Conservation (phyloP, 805 yeast genomes). For the Dipodascus geniculatus region DNA sequence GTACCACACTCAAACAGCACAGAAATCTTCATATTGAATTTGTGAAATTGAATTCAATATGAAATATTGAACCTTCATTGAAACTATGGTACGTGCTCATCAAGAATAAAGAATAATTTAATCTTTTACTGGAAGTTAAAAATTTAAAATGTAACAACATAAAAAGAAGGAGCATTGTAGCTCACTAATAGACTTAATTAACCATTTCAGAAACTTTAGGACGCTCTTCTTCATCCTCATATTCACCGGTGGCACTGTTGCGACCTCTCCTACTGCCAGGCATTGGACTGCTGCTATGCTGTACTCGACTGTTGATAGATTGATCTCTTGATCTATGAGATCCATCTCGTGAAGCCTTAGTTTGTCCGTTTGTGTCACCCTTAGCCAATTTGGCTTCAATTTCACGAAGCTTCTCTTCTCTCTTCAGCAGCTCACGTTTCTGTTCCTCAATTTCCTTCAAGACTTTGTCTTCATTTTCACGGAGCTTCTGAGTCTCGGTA, state of each 20-base stretch:
- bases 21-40: background rate
- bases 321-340: background rate
- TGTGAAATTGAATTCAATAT: too few species aligned
- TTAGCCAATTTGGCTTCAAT: slow-evolving; percentile 14
- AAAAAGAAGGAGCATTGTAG: background rate
- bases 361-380: background rate
- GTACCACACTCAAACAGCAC: background rate
- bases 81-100: too few species aligned
- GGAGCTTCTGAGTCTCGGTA: slow-evolving; percentile 17
- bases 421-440: slow-evolving; percentile 18
- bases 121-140: too few species aligned
- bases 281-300: background rate
- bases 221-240: background rate
- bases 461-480: slow-evolving; percentile 19
- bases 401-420: slow-evolving; percentile 20
- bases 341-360: background rate
- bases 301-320: background rate
- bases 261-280: background rate
- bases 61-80: too few species aligned
- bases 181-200: background rate
- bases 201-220: background rate
- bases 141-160: background rate
- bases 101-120: too few species aligned
- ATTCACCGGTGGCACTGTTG: background rate
- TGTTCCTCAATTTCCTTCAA: slow-evolving; percentile 20